Conservation (phyloP, 495 filamentous ascomycete species). For the Talaromyces proteolyticus region DNA sequence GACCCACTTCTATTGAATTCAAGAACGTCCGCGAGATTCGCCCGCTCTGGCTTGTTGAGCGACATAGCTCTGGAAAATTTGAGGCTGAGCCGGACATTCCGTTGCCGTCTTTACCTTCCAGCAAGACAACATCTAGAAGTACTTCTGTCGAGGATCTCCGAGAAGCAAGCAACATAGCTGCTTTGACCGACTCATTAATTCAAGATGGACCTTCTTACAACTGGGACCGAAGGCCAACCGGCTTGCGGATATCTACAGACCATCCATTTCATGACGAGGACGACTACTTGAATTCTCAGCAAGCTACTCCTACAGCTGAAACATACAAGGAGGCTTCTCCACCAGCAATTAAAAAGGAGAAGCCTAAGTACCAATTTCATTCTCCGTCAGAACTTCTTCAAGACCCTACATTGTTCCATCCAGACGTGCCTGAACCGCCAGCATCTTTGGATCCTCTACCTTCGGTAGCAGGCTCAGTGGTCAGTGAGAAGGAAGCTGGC, state of each 20-base stretch:
- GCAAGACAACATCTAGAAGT: slow-evolving; percentile 37
- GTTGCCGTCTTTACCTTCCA: slow-evolving; percentile 45
- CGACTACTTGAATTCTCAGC: slow-evolving; percentile 28
- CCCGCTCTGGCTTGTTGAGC: slow-evolving; percentile 45
- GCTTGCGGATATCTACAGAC: slow-evolving; percentile 17
- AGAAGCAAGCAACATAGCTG: slow-evolving; percentile 13
- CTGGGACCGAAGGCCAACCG: slow-evolving; percentile 11
- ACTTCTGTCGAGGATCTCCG: slow-evolving; percentile 39
- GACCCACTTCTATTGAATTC: slow-evolving; percentile 42
- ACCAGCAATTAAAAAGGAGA: slow-evolving; percentile 16
- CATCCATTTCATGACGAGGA: slow-evolving; percentile 9
- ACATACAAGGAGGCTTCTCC: slow-evolving; percentile 9
- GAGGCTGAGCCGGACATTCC: slow-evolving; percentile 29
- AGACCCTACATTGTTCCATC: slow-evolving; percentile 19
- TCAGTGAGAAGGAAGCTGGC: slow-evolving; percentile 14
- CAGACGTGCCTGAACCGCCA: slow-evolving; percentile 16
- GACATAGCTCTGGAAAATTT: slow-evolving; percentile 33
- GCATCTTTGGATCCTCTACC: slow-evolving; percentile 22
- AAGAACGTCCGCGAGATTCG: slow-evolving; percentile 40
- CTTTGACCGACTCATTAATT: slow-evolving; percentile 15
- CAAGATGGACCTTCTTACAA: slow-evolving; percentile 4
- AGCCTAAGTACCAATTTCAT: slow-evolving; percentile 39
- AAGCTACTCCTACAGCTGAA: slow-evolving; percentile 30
- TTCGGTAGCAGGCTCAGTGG: slow-evolving; percentile 29
- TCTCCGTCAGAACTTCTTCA: slow-evolving; percentile 39